phyloP scores from a whole-genome alignment of 2,329 filamentous ascomycete genomes.

The Neurospora crassa region DNA sequence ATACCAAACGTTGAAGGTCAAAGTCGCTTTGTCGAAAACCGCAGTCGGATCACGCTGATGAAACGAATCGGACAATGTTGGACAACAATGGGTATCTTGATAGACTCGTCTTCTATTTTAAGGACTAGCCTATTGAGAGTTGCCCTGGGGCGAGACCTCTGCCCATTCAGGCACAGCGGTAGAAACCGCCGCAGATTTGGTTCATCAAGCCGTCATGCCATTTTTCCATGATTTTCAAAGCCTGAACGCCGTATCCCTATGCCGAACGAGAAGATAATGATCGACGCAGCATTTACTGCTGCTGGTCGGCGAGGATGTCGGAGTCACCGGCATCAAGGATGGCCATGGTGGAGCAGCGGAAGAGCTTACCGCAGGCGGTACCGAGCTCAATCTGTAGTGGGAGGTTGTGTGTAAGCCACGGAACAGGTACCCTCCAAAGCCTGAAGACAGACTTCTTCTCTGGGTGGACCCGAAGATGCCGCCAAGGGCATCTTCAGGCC shows the following conservation, averaged over 20 bases:
- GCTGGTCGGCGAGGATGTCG: constrained; percentile 81
- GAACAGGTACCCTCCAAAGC: constrained; percentile 76
- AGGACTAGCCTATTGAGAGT: constrained; percentile 15
- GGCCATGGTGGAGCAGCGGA: constrained; percentile 80
- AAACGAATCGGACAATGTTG: neutral
- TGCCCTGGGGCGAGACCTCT: constrained; percentile 9
- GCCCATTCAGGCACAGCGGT: constrained; percentile 14
- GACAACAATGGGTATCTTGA: neutral
- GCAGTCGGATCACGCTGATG: neutral
- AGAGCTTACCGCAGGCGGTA: constrained; percentile 97
- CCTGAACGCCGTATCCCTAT: constrained; percentile 33
- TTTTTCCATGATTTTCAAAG: constrained; percentile 18
- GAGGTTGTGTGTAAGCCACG: constrained; percentile 35
- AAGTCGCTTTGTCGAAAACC: neutral
- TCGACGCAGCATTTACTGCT: constrained; percentile 37
- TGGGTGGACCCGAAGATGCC: constrained; percentile 50
- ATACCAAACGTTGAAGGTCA: neutral
- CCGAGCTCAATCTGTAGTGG: constrained; percentile 82
- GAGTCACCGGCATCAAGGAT: constrained; percentile 97
- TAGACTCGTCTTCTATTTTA: constrained; percentile 1
- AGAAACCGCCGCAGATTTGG: constrained; percentile 1
- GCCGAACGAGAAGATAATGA: constrained; percentile 12
- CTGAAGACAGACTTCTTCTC: constrained; percentile 74
- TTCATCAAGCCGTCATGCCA: constrained; percentile 15
- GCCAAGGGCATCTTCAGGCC: constrained; percentile 17